Base-by-base conservation (phyloP, 1,284 basidiomycete species). In the Mixia osmundae region DNA sequence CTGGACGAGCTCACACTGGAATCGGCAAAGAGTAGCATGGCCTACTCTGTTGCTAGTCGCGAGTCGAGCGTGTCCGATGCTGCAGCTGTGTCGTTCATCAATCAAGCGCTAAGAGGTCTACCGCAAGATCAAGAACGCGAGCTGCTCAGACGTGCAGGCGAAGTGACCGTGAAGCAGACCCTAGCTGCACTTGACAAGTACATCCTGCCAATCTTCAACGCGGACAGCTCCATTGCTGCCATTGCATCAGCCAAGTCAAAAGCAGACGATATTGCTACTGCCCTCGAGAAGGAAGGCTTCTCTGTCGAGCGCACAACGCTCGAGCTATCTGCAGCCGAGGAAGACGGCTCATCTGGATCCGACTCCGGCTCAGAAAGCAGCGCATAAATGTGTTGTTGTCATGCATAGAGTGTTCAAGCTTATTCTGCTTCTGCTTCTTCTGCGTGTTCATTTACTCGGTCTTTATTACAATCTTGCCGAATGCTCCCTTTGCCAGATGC, bases 11-110 rank as follows among this genome's bases (percentile, higher is more conserved):
- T 79, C 4, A 72, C 73, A 7, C 59, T 99, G 14, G 87, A 95
- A 49, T 76, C 79, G 1, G 83, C 87, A 3, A 87, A 91, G 61
- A 80, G 77, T 40, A 78, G 71, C 36, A 72, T 94, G 47, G 82
- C 89, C 7, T 95, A 73, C 53, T 63, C 65, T 15, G 74, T 83
- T 5, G 72, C 87, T 0, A 70, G 72, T 49, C 63, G 66, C 31
- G 77, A 89, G 21, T 75, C 82, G 19, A 91, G 82, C 1, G 71
- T 79, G 22, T 68, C 70, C 14, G 66, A 71, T 44, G 85, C 87
- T 25, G 89, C 87, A 53, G 47, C 52, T 37, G 36, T 5, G 21
- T 83, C 80, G 0, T 89, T 87, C 57, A 61, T 67, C 24, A 85
- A 94, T 54, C 78, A 87, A 62, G 73, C 71, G 0, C 62, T 95